Evolutionary conservation across 1,284 basidiomycete species (phyloP).

Genomic region (Porodaedalea pini): DNA sequence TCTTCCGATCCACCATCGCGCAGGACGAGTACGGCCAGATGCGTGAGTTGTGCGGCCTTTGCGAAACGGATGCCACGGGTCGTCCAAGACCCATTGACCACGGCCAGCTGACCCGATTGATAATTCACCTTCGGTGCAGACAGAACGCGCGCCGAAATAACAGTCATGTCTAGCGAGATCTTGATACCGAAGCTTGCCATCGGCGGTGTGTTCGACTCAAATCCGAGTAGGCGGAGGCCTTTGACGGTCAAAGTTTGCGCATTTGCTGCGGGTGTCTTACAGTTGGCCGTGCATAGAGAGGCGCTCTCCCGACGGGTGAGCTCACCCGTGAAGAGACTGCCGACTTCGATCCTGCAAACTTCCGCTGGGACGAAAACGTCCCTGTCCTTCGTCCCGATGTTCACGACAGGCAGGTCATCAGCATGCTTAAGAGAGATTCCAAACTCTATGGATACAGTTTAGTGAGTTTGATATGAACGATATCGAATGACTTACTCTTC

Average conservation of each 20-base stretch:
- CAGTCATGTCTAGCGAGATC: conserved; percentile 50
- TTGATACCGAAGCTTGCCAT: conserved; percentile 51
- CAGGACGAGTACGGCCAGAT: not conserved
- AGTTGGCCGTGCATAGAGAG: conserved; percentile 1
- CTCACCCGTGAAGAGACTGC: conserved; percentile 51
- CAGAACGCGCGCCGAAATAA: conserved; percentile 60
- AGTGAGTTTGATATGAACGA: not conserved
- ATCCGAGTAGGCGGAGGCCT: conserved; percentile 54
- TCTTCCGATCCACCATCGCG: not conserved
- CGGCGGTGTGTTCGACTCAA: conserved; percentile 35
- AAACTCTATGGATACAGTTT: conserved; percentile 45
- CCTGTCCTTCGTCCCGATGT: conserved; percentile 46
- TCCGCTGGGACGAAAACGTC: conserved; percentile 59
- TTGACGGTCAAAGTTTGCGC: conserved; percentile 51
- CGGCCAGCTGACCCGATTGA: conserved; percentile 38
- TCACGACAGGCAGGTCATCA: conserved; percentile 54
- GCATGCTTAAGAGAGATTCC: conserved; percentile 46
- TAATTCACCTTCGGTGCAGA: conserved; percentile 55
- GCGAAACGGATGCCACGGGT: conserved; percentile 40
- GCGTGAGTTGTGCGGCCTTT: not conserved
- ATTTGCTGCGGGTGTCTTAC: not conserved
- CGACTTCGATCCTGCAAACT: conserved; percentile 57
- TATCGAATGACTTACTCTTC: conserved; percentile 41
- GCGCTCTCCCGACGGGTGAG: conserved; percentile 22
- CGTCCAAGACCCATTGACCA: conserved; percentile 66